Evolutionary conservation across 441 rosid species (phyloP).

Genomic region (Erodium trifolium): DNA sequence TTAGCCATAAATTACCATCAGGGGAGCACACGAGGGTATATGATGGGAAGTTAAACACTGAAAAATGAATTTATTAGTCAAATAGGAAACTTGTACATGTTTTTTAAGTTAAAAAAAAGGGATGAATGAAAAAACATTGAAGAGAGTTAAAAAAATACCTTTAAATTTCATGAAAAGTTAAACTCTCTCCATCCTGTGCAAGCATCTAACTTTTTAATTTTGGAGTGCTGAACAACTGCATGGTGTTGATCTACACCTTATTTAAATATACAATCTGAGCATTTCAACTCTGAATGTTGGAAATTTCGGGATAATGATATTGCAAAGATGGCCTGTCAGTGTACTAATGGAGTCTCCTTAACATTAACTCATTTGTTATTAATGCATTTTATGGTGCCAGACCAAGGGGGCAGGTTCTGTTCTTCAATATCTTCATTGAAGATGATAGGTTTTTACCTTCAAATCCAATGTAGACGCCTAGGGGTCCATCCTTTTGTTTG

Average conservation of each 20-base stretch:
- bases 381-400: background rate
- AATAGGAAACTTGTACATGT: background rate
- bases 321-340: background rate
- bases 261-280: background rate
- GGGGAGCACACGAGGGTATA: too few relatives aligned
- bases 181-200: background rate
- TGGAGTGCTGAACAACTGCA: background rate
- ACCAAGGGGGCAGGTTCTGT: background rate
- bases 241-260: background rate
- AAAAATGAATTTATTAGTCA: too few relatives aligned
- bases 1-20: background rate
- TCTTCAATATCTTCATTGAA: background rate
- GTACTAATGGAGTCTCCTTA: background rate
- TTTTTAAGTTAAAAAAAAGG: background rate
- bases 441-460: background rate
- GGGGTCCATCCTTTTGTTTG: background rate
- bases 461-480: background rate
- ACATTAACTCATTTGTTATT: background rate
- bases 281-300: background rate
- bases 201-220: background rate
- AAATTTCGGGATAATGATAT: background rate
- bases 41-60: too few relatives aligned
- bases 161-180: too few relatives aligned
- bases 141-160: background rate
- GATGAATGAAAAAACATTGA: too few relatives aligned